A percentile compares a stretch with the other conserved stretches of the same genome.
These are phyloP conservation scores for Hydnomerulius pinastri DNA, from an alignment of 768 basidiomycete genomes.

Conservation along the genomic window DNA sequence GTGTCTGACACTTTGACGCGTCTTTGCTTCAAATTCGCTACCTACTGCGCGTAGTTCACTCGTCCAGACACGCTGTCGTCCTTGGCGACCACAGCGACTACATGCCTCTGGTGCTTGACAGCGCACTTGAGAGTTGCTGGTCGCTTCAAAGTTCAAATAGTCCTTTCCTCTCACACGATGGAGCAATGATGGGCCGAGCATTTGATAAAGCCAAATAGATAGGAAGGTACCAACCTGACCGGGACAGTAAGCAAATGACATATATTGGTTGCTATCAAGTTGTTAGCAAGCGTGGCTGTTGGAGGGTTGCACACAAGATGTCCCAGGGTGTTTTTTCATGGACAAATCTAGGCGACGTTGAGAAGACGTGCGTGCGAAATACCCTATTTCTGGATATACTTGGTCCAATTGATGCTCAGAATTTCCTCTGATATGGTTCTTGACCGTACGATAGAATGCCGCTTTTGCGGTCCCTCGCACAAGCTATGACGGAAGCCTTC, in stretches of 20 bases:
- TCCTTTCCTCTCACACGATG: too few species aligned
- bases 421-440: background rate
- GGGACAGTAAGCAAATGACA: background rate
- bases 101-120: too few species aligned
- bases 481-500: conserved; percentile 3
- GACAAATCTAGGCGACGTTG: background rate
- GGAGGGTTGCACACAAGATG: too few species aligned
- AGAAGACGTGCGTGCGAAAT: background rate
- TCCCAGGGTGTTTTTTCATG: conserved; percentile 3
- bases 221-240: background rate
- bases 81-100: too few species aligned
- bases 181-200: too few species aligned
- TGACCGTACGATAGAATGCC: background rate
- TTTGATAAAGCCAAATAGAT: too few species aligned
- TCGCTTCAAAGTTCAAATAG: too few species aligned
- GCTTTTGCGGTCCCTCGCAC: background rate
- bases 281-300: background rate
- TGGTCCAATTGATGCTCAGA: background rate
- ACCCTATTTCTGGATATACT: background rate
- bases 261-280: conserved; percentile 1
- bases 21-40: too few species aligned
- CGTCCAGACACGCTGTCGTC: too few species aligned
- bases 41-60: too few species aligned
- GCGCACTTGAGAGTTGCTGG: too few species aligned
- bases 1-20: too few species aligned